phyloP scores from a whole-genome alignment of 2,329 filamentous ascomycete genomes.

The Tolypocladium ovalisporum region DNA sequence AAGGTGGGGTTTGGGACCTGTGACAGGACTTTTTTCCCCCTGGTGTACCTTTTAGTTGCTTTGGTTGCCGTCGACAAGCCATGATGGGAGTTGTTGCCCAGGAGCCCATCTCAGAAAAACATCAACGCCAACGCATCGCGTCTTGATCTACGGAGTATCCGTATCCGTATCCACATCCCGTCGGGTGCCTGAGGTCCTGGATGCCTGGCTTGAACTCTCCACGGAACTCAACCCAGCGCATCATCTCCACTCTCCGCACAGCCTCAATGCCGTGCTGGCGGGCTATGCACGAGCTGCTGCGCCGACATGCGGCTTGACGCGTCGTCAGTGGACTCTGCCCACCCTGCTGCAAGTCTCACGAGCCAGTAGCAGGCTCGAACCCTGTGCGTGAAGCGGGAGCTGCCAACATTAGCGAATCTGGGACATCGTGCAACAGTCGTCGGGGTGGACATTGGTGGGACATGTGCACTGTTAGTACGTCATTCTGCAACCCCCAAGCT shows the following conservation, averaged over 20 bases:
- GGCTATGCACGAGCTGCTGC: background rate
- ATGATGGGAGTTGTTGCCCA: background rate
- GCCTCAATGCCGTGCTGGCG: background rate
- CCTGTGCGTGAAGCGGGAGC: background rate
- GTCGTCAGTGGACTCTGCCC: no score
- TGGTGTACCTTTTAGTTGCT: no score
- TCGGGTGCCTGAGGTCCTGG: no score
- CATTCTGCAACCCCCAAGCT: background rate
- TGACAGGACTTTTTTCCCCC: no score
- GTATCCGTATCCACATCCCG: no score
- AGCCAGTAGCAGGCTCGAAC: background rate
- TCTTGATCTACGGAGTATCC: background rate
- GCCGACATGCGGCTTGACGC: background rate
- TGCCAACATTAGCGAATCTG: background rate
- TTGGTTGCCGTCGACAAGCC: background rate
- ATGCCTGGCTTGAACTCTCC: background rate
- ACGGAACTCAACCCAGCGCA: background rate
- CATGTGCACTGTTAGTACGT: background rate
- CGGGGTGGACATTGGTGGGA: background rate
- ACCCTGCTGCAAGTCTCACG: background rate
- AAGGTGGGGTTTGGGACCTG: no score
- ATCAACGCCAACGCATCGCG: background rate
- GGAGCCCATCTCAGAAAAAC: background rate
- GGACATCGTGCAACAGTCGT: background rate
- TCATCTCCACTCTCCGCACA: background rate